phyloP scores from a whole-genome alignment of 306 rosid genomes.

The Albizia julibrissin region DNA sequence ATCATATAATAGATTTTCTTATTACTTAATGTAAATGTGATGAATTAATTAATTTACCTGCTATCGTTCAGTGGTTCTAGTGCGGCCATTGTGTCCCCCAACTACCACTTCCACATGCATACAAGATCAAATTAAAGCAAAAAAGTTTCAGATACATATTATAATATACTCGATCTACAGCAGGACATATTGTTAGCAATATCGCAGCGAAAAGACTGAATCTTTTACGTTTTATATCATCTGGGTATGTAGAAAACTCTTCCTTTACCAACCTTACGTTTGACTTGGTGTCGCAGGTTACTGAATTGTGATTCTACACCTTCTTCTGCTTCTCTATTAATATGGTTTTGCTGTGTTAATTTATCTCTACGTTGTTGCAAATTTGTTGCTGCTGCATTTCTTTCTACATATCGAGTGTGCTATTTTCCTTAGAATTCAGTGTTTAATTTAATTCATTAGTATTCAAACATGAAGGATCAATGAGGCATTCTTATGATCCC shows the following conservation, averaged over 20 bases:
- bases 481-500: neutral
- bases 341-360: conserved; percentile 2
- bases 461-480: conserved; percentile 12
- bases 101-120: no score
- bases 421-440: neutral
- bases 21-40: no score
- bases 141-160: no score
- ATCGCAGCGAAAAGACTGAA: neutral
- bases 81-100: no score
- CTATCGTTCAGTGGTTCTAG: no score
- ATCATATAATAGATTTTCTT: no score
- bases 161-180: no score
- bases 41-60: no score
- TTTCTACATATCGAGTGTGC: conserved; percentile 1
- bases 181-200: no score
- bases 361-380: conserved; percentile 25
- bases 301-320: neutral
- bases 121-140: no score
- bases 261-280: neutral
- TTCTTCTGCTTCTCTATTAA: conserved; percentile 3
- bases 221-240: conserved; percentile 15
- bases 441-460: no score
- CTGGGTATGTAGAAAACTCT: conserved; percentile 26
- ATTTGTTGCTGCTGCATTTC: conserved; percentile 7
- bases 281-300: neutral